Conservation (phyloP, 176 grass and related monocot genomes). For the Oryza longistaminata region DNA sequence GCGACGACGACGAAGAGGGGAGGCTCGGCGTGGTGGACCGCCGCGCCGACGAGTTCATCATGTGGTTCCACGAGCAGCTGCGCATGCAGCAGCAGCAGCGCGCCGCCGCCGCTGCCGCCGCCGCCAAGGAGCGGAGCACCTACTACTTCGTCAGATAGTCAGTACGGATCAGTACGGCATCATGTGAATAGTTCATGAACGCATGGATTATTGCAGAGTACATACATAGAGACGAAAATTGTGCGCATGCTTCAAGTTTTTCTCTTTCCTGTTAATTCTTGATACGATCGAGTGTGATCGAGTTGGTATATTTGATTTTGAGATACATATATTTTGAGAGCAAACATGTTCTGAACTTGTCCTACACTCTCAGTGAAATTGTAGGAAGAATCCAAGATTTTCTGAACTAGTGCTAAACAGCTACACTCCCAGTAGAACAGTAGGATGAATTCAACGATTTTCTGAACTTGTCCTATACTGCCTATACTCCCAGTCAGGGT, state of each 20-base stretch:
- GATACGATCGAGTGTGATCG: not conserved
- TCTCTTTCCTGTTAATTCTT: not conserved
- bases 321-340: not conserved
- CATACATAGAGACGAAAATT: not conserved
- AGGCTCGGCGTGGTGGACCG: slow-evolving; percentile 48
- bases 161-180: not conserved
- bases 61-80: slow-evolving; percentile 76
- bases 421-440: not conserved
- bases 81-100: slow-evolving; percentile 50
- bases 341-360: not conserved
- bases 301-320: not conserved
- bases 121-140: not conserved
- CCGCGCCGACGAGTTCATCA: slow-evolving; percentile 91
- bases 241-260: not conserved
- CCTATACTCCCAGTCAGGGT: too few species aligned
- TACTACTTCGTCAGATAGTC: slow-evolving; percentile 18
- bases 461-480: not conserved
- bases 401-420: too few species aligned
- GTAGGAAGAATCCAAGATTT: not conserved
- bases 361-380: too few species aligned
- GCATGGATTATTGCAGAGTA: slow-evolving; percentile 12
- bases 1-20: slow-evolving; percentile 8
- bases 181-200: not conserved
- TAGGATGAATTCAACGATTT: not conserved
- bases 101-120: not conserved